A percentile compares a stretch with the other conserved stretches of the same genome.
Evolutionary conservation across 2,329 filamentous ascomycete genomes (phyloP).

Genomic region (Neonectria faginata): DNA sequence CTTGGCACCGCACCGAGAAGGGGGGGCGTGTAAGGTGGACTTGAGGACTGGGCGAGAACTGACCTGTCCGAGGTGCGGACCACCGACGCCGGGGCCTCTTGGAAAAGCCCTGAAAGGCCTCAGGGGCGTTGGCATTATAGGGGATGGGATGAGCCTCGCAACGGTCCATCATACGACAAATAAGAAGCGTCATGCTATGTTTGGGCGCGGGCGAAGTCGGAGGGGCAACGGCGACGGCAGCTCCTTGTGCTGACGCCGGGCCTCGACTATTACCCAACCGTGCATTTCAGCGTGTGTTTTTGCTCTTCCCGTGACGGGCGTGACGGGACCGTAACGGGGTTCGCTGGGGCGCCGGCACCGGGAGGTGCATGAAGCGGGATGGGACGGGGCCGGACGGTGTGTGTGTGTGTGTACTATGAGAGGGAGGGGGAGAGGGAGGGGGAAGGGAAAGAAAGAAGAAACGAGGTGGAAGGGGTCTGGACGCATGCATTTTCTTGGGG

Average conservation of each 20-base stretch:
- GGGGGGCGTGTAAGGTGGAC: conserved; percentile 18
- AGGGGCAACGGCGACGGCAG: conserved; percentile 23
- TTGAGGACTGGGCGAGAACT: not conserved
- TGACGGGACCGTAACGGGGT: conserved; percentile 34
- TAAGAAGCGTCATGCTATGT: conserved; percentile 37
- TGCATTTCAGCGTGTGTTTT: conserved; percentile 37
- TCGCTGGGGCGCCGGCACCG: conserved; percentile 34
- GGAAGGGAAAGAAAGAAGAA: not conserved
- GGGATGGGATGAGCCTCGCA: conserved; percentile 29
- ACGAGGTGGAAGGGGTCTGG: conserved; percentile 37
- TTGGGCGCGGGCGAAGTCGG: conserved; percentile 40
- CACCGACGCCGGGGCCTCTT: conserved; percentile 29
- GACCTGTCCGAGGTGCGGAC: conserved; percentile 11
- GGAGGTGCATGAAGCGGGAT: conserved; percentile 36
- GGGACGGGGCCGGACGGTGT: conserved; percentile 27
- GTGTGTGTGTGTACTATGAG: conserved; percentile 1
- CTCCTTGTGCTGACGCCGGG: conserved; percentile 32
- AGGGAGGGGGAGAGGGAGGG: not conserved
- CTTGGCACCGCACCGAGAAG: conserved; percentile 20
- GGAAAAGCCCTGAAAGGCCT: conserved; percentile 12
- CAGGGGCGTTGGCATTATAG: conserved; percentile 27
- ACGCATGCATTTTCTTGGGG: conserved; percentile 33
- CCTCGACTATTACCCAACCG: conserved; percentile 40
- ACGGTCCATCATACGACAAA: conserved; percentile 42
- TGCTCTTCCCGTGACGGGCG: conserved; percentile 38